Conservation (phyloP, 2,329 filamentous ascomycete species). For the Pyrenochaeta sp. region DNA sequence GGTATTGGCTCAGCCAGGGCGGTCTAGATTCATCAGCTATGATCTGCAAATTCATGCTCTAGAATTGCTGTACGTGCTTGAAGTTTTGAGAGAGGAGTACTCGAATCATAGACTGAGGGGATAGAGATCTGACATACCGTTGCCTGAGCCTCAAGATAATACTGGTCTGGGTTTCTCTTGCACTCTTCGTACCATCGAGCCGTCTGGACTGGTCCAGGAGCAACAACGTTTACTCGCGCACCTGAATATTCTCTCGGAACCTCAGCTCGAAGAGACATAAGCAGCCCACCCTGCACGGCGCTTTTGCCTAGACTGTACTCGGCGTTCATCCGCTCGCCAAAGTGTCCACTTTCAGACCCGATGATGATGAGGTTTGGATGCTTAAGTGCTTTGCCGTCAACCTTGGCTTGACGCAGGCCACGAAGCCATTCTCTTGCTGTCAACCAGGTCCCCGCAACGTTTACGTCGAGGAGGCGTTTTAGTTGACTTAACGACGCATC, state of each 20-base stretch:
- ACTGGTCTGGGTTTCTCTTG: constrained; percentile 48
- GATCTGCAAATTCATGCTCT: not conserved
- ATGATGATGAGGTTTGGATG: constrained; percentile 56
- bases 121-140: constrained; percentile 38
- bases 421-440: constrained; percentile 55
- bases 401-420: constrained; percentile 41
- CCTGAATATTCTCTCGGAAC: constrained; percentile 47
- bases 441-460: constrained; percentile 50
- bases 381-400: constrained; percentile 15
- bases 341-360: constrained; percentile 56
- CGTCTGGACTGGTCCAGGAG: constrained; percentile 58
- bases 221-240: constrained; percentile 58
- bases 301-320: constrained; percentile 58
- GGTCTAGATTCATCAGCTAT: constrained; percentile 30
- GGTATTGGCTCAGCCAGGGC: constrained; percentile 52
- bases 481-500: constrained; percentile 54
- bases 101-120: not conserved
- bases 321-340: constrained; percentile 54
- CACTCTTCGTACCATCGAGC: constrained; percentile 54
- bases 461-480: constrained; percentile 53
- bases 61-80: not conserved
- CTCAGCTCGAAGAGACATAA: constrained; percentile 54
- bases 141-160: constrained; percentile 55
- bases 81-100: not conserved
- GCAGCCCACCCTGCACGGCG: constrained; percentile 56